Conservation (phyloP, 257 asterid genomes). For the Scutellaria galericulata region DNA sequence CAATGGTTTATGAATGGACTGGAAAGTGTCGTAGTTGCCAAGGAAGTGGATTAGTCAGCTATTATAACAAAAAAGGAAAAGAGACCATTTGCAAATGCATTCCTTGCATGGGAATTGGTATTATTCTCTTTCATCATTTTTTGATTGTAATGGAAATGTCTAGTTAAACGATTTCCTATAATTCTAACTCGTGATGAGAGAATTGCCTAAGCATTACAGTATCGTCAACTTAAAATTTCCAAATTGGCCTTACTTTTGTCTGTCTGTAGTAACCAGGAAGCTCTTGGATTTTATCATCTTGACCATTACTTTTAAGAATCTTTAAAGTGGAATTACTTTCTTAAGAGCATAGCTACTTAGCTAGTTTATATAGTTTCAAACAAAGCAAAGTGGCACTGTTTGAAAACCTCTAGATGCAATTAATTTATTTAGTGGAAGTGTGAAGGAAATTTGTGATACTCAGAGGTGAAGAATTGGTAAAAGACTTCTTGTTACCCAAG, state of each 20-base stretch:
- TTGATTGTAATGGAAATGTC: not conserved
- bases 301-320: not conserved
- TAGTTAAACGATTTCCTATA: not conserved
- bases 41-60: conserved; percentile 80
- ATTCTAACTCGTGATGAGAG: not conserved
- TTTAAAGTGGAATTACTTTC: not conserved
- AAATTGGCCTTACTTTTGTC: not conserved
- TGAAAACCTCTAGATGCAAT: not conserved
- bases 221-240: not conserved
- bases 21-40: conserved; percentile 95
- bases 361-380: not conserved
- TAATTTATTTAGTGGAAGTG: not conserved
- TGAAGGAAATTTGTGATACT: not conserved
- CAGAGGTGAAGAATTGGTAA: not conserved
- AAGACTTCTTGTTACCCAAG: not conserved
- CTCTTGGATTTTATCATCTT: not conserved
- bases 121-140: conserved; percentile 21
- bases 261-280: not conserved
- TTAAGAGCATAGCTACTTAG: not conserved
- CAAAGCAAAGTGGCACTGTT: not conserved
- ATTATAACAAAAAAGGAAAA: conserved; percentile 75
- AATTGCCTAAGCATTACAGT: not conserved
- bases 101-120: conserved; percentile 88
- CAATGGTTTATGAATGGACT: conserved; percentile 91
- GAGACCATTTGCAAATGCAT: conserved; percentile 86